Evolutionary conservation across 139 green algal genomes (phyloP).

Genomic region (Tetradesmus obliquus): DNA sequence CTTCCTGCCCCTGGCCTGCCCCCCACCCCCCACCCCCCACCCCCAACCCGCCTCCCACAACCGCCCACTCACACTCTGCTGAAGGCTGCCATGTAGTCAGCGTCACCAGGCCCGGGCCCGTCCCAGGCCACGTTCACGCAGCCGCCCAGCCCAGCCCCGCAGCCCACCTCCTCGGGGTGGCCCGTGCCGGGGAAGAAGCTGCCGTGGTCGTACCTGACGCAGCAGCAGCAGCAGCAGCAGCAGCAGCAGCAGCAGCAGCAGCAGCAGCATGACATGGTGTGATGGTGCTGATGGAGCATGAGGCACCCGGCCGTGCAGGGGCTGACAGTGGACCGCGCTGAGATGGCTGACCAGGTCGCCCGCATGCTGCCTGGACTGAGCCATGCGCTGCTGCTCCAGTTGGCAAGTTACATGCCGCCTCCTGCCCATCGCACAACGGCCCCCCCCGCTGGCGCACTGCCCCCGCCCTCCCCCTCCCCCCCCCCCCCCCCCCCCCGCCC

Average conservation of each 20-base stretch:
- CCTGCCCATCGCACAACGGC: too few species aligned
- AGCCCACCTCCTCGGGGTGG: constrained; percentile 60
- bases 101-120: constrained; percentile 61
- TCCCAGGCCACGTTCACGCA: constrained; percentile 83
- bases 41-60: too few species aligned
- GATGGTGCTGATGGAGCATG: too few species aligned
- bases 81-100: constrained; percentile 81
- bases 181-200: constrained; percentile 65
- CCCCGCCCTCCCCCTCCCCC: not conserved
- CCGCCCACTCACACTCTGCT: constrained; percentile 17
- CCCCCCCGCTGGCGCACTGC: too few species aligned
- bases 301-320: too few species aligned
- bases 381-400: not conserved
- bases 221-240: not conserved
- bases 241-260: not conserved
- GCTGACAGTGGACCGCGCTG: too few species aligned
- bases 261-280: not conserved
- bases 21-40: too few species aligned
- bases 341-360: too few species aligned
- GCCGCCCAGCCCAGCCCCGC: constrained; percentile 62
- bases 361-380: too few species aligned
- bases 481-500: too few species aligned
- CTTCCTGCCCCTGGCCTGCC: too few species aligned
- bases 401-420: not conserved
- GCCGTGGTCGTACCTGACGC: constrained; percentile 55